Base-by-base conservation (phyloP, 805 yeast species). In the Zygosaccharomyces bisporus region DNA sequence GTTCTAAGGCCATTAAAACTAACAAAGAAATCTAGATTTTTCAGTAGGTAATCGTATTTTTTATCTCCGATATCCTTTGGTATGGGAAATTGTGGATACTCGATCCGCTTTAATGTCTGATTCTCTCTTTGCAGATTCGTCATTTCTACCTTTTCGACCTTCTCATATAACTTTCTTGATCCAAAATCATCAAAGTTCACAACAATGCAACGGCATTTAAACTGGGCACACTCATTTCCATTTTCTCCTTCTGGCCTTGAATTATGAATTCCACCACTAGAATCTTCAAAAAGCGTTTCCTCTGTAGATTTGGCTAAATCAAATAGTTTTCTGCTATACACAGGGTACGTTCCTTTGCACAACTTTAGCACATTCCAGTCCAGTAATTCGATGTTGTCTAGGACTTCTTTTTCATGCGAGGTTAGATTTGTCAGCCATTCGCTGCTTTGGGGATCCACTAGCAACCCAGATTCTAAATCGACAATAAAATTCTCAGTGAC, bases 1-100 rank as follows among this genome's bases (percentile, higher is more conserved):
- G 40, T 34, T 29, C n/a, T 27, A 7, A 37, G 41, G 14, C 40
- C 46, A 5, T 36, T 29, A 10, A 29, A 42, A 34, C 41, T 42
- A 12, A 32, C 32, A n/a, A 42, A 42, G 12, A 20, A 32, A 14
- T 30, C 18, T 13, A 34, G 10, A 10, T 32, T 27, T 24, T 36
- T 31, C 31, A 42, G 12, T 9, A 42, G 14, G 19, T 18, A 29
- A 25, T 32, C 23, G 38, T 29, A 24, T 38, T 37, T 18, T 24
- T 32, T 32, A 16, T 24, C 35, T 18, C 34, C 30, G 6, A 32
- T 23, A n/a, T 23, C 21, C 30, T 21, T 30, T 12, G 33, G 33
- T 13, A 27, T 13, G 16, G n/a, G 14, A 27, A 27, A 27, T 27
- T 27, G 6, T 12, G 31, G 31, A 27, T 10, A n/a, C 31, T 10